These are phyloP conservation scores for Talinum fruticosum DNA, from an alignment of 148 eudicot genomes.

Conservation along the genomic window DNA sequence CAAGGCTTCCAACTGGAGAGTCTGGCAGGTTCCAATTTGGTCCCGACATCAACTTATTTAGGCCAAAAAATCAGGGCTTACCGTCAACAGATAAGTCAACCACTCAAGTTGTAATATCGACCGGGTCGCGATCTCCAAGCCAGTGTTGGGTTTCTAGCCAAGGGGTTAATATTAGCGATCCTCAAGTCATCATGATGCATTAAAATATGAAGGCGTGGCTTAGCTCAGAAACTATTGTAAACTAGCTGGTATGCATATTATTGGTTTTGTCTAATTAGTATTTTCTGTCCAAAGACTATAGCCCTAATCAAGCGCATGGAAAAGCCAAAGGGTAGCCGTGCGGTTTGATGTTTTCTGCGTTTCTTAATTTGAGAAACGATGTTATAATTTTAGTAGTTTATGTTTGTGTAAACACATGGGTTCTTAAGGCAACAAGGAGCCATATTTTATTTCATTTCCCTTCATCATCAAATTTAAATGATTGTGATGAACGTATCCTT, in stretches of 20 bases:
- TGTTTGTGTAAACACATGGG: background rate
- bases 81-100: background rate
- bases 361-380: background rate
- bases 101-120: slow-evolving; percentile 7
- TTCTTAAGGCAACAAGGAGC: background rate
- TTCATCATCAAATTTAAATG: background rate
- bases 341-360: background rate
- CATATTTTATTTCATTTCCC: background rate
- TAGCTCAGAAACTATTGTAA: background rate
- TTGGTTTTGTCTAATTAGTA: background rate
- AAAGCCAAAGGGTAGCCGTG: slow-evolving; percentile 14
- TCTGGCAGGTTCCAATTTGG: slow-evolving; percentile 43
- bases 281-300: background rate
- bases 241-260: background rate
- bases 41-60: background rate
- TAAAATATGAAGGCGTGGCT: background rate
- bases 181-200: slow-evolving; percentile 15
- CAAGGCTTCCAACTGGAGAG: slow-evolving; percentile 44
- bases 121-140: slow-evolving; percentile 16
- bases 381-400: too few relatives aligned
- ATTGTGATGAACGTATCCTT: background rate
- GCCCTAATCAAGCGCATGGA: background rate
- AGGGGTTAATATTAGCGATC: slow-evolving; percentile 14
- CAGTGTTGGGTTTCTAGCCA: slow-evolving; percentile 11
- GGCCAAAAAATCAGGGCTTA: background rate